Conservation (phyloP, 2,329 filamentous ascomycete genomes). For the Ophiostoma himal-ulmi region DNA sequence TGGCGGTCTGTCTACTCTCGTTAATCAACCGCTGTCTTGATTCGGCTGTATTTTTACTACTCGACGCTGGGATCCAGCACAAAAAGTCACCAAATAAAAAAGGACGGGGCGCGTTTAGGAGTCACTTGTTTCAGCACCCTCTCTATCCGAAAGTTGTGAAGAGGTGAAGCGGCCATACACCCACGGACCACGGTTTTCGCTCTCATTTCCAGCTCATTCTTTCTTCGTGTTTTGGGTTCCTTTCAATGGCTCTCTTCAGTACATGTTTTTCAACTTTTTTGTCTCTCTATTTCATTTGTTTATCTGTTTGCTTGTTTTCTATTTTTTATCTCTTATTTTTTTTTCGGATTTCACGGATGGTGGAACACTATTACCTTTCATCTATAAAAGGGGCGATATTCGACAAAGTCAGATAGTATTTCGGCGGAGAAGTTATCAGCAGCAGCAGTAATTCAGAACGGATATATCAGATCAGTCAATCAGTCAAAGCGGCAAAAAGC, state of each 20-base stretch:
- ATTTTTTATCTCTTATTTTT: not conserved
- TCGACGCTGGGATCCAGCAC: slow-evolving; percentile 15
- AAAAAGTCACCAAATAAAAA: slow-evolving; percentile 16
- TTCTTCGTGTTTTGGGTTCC: slow-evolving; percentile 8
- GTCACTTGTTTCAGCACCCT: slow-evolving; percentile 18
- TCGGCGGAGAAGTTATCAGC: slow-evolving; percentile 25
- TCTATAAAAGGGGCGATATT: slow-evolving; percentile 21
- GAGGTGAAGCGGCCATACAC: slow-evolving; percentile 12
- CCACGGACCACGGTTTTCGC: slow-evolving; percentile 14
- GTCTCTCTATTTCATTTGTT: slow-evolving; percentile 15
- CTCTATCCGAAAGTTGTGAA: slow-evolving; percentile 5
- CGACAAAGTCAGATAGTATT: slow-evolving; percentile 25
- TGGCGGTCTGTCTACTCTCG: slow-evolving; percentile 4
- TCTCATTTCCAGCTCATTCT: not conserved
- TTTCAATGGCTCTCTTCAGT: slow-evolving; percentile 7
- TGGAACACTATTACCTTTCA: slow-evolving; percentile 16
- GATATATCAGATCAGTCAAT: slow-evolving; percentile 18
- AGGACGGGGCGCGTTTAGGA: slow-evolving; percentile 19
- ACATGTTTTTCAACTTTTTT: slow-evolving; percentile 15
- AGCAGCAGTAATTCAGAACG: slow-evolving; percentile 23
- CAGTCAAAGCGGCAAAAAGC: slow-evolving; percentile 17
- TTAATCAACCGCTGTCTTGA: slow-evolving; percentile 12
- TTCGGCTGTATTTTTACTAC: slow-evolving; percentile 14
- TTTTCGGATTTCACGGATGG: slow-evolving; percentile 18
- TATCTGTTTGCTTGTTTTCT: slow-evolving; percentile 4